Conservation (phyloP, 169 alveolate species). For the Eimeria mitis region DNA sequence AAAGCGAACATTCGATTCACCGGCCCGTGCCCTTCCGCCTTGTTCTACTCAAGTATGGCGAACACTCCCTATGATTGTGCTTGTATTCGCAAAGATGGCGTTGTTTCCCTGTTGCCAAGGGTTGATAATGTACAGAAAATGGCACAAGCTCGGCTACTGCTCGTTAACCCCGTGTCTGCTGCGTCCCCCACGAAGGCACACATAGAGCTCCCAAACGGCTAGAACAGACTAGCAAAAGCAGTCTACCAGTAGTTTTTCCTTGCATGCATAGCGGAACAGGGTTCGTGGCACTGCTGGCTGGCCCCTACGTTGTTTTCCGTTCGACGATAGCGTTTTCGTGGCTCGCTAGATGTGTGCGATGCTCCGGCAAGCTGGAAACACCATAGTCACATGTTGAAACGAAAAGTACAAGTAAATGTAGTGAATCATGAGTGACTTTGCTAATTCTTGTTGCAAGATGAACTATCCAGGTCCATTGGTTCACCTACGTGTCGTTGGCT, state of each 20-base stretch:
- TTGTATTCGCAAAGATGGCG: background rate
- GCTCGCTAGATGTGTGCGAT: constrained; percentile 25
- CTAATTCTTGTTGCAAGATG: background rate
- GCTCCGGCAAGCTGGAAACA: constrained; percentile 1
- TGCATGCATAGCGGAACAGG: background rate
- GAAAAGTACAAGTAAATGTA: background rate
- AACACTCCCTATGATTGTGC: background rate
- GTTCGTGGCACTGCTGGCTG: background rate
- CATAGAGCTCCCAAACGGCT: background rate
- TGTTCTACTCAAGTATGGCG: no score
- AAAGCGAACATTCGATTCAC: background rate
- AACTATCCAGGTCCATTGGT: constrained; percentile 20
- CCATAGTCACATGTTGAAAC: background rate
- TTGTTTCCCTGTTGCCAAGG: background rate
- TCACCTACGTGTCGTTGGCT: constrained; percentile 18
- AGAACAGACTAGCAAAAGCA: background rate
- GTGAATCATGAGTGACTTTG: background rate
- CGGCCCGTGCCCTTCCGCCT: background rate
- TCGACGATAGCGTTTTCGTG: background rate
- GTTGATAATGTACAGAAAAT: background rate
- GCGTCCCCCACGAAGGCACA: background rate
- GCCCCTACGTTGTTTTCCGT: background rate
- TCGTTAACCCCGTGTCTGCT: background rate
- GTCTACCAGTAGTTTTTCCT: background rate
- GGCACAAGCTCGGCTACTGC: background rate